These are phyloP conservation scores for Zea luxurians DNA, from an alignment of 176 grass and related monocot species.

Conservation along the genomic window DNA sequence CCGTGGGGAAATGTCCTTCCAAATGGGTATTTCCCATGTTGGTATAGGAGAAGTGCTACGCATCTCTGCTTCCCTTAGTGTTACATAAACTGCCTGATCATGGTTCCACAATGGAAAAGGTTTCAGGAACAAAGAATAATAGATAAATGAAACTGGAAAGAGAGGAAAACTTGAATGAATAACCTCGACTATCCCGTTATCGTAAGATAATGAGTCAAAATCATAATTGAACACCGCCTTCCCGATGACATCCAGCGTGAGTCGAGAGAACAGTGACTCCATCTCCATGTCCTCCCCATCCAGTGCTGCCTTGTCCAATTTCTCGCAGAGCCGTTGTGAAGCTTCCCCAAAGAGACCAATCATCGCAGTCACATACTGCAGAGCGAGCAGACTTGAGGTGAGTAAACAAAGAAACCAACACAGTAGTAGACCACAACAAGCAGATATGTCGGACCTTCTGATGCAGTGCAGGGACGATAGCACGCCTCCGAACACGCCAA, in stretches of 20 bases:
- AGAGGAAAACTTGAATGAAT: constrained; percentile 13
- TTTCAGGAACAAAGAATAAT: constrained; percentile 1
- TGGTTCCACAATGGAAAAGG: constrained; percentile 5
- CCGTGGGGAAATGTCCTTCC: constrained; percentile 95
- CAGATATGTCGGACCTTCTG: constrained; percentile 57
- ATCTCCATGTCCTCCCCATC: constrained; percentile 94
- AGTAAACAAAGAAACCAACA: background rate
- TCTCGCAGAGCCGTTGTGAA: constrained; percentile 67
- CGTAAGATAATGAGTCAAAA: constrained; percentile 88
- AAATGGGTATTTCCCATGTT: constrained; percentile 98
- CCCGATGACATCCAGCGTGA: constrained; percentile 88
- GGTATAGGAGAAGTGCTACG: constrained; percentile 94
- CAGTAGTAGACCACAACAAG: background rate
- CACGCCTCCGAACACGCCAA: constrained; percentile 91
- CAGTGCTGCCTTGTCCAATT: constrained; percentile 68
- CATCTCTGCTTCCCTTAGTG: constrained; percentile 88
- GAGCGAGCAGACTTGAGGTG: background rate
- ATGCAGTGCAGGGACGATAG: constrained; percentile 89
- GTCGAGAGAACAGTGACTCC: constrained; percentile 92
- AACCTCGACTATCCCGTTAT: constrained; percentile 98
- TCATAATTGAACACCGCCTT: constrained; percentile 99
- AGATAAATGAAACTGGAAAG: background rate
- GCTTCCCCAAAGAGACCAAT: constrained; percentile 81
- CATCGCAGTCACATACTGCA: constrained; percentile 84
- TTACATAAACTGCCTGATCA: constrained; percentile 76